Conservation (phyloP, 2,329 filamentous ascomycete genomes). For the Thermoascus crustaceus region DNA sequence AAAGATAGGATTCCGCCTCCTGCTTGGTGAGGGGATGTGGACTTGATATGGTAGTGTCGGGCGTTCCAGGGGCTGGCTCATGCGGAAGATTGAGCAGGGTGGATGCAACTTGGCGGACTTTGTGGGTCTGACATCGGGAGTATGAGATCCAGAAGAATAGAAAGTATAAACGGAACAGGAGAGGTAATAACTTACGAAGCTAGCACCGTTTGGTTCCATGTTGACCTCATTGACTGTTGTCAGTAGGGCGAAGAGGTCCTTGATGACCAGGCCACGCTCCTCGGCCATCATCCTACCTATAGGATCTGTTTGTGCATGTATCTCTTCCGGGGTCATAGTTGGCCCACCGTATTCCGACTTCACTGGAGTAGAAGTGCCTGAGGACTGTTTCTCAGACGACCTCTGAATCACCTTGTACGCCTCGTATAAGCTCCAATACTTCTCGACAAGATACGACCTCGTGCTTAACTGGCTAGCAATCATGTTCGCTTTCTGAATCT, state of each 20-base stretch:
- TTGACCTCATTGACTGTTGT: constrained; percentile 73
- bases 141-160: constrained; percentile 18
- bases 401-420: constrained; percentile 40
- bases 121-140: constrained; percentile 61
- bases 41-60: constrained; percentile 7
- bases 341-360: constrained; percentile 15
- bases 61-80: constrained; percentile 41
- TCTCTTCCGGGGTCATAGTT: constrained; percentile 20
- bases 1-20: constrained; percentile 63
- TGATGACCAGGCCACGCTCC: constrained; percentile 74
- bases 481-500: constrained; percentile 89
- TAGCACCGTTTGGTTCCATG: constrained; percentile 65
- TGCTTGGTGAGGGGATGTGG: constrained; percentile 27
- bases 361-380: constrained; percentile 7
- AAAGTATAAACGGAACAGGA: constrained; percentile 1
- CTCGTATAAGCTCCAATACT: constrained; percentile 71
- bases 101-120: constrained; percentile 76
- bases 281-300: constrained; percentile 59
- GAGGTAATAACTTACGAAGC: constrained; percentile 45
- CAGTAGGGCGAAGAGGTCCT: constrained; percentile 67
- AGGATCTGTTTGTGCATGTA: constrained; percentile 36
- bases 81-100: constrained; percentile 62
- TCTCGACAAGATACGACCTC: constrained; percentile 75
- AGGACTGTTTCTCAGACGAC: constrained; percentile 9
- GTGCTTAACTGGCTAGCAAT: constrained; percentile 74